Conservation (phyloP, 1,139 yeast genomes). For the Candida sp. region DNA sequence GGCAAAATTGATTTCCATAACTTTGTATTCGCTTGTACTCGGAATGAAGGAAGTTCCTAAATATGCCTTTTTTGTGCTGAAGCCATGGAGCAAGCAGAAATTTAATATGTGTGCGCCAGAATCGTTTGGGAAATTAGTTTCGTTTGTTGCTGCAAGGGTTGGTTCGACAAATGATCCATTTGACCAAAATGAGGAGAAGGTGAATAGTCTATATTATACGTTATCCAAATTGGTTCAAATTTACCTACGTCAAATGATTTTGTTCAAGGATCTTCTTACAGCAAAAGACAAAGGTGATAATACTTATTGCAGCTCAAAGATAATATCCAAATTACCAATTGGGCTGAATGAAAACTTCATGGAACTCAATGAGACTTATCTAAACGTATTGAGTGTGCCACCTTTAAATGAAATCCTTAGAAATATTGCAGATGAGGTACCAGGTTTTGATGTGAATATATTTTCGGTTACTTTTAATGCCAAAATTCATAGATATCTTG, state of each 20-base stretch:
- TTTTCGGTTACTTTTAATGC: constrained; percentile 23
- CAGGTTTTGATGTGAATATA: constrained; percentile 21
- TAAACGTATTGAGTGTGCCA: constrained; percentile 18
- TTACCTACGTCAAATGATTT: constrained; percentile 32
- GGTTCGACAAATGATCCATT: constrained; percentile 1
- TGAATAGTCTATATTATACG: constrained; percentile 18
- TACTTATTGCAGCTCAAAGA: constrained; percentile 13
- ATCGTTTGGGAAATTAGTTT: background rate
- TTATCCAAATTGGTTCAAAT: constrained; percentile 31
- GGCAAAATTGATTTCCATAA: constrained; percentile 22
- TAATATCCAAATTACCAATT: background rate
- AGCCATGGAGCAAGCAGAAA: background rate
- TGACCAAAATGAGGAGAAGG: constrained; percentile 7
- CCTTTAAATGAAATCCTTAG: constrained; percentile 15
- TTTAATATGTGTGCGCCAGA: background rate
- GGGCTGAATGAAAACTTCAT: constrained; percentile 11
- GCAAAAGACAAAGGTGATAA: constrained; percentile 23
- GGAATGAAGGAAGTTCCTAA: constrained; percentile 4
- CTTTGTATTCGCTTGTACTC: constrained; percentile 15
- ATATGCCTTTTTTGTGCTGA: constrained; percentile 2
- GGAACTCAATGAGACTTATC: constrained; percentile 13
- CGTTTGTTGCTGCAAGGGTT: background rate
- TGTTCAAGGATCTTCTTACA: constrained; percentile 33
- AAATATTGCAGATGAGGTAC: constrained; percentile 7
- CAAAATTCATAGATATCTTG: constrained; percentile 21